Base-by-base conservation (phyloP, 148 eudicot species). In the Heliamphora exappendiculata region DNA sequence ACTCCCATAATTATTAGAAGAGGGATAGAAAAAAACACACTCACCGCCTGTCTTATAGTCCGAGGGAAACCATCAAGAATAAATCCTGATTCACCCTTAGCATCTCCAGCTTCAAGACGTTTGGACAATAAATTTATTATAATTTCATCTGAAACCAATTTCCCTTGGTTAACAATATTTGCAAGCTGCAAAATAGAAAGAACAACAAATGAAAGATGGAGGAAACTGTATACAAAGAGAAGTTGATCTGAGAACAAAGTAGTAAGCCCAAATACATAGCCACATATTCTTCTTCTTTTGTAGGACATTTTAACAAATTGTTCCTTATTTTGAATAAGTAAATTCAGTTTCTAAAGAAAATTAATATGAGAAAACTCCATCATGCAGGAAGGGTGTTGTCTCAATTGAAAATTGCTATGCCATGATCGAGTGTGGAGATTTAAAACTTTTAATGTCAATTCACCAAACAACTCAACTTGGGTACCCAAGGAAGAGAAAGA, bases 51-150 rank as follows among this genome's bases (percentile, higher is more conserved):
- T 81, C 89, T 85, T 74, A 93, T 79, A 45, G 98, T 93, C 39
- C 98, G 92, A 34, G 98, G 98, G 78, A 93, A 93, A 63, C 98
- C 98, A 71, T 93, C 98, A 54, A 93, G 98, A 73, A 93, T 88
- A 85, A 93, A 93, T 50, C 98, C 98, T 2, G 92, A 81, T 88
- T 89, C 91, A 74, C 94, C 98, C 68, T 86, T 87, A 26, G 87
- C 80, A 70, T 87, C 89, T 75, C 89, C 97, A 76, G 82, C 89
- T 81, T 91, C 91, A 84, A 93, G 97, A 72, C 90, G 90, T 79
- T 86, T 87, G 50, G 98, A 93, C 73, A 93, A 81, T 41, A 93
- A 78, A 76, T 88, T 86, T 74, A 93, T 81, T 77, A 93, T 87
- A 74, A 91, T 82, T 70, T 91, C 94, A 78, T 93, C 98, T 41